Conservation (phyloP, 2,329 filamentous ascomycete species). For the Cladosporium sp. region DNA sequence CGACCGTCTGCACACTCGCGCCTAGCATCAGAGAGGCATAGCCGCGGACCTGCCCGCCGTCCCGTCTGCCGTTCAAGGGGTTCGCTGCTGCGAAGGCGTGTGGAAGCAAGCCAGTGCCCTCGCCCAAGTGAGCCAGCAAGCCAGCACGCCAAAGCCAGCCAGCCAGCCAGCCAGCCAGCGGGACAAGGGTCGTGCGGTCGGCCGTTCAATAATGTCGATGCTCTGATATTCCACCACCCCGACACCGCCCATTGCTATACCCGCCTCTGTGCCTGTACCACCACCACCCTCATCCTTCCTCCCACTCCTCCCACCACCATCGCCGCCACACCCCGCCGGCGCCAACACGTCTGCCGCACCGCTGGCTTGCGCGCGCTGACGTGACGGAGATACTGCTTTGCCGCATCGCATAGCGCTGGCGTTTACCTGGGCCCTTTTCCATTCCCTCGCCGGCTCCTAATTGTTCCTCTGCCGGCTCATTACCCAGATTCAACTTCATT, state of each 20-base stretch:
- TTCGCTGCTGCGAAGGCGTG: background rate
- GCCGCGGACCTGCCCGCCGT: background rate
- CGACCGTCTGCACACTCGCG: background rate
- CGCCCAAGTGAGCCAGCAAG: background rate
- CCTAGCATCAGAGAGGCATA: background rate
- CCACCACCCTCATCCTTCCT: background rate
- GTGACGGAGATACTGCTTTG: conserved; percentile 9
- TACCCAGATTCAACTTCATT: background rate
- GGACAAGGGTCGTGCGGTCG: background rate
- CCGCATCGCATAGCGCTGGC: conserved; percentile 9
- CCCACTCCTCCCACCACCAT: background rate
- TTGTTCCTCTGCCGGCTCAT: background rate
- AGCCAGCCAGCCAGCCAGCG: background rate
- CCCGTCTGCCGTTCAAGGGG: background rate
- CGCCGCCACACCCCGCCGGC: background rate
- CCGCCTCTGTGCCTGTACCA: conserved; percentile 9
- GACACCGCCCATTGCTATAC: conserved; percentile 14
- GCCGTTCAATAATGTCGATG: conserved; percentile 8
- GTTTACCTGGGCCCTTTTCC: conserved; percentile 3
- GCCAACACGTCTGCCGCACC: conserved; percentile 2
- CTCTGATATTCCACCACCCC: conserved; percentile 8
- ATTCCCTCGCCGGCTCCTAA: conserved; percentile 7
- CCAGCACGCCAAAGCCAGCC: background rate
- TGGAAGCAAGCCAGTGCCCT: background rate
- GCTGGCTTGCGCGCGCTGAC: conserved; percentile 9